Conservation (phyloP, 2,329 filamentous ascomycete species). For the Pseudogymnoascus sp. region DNA sequence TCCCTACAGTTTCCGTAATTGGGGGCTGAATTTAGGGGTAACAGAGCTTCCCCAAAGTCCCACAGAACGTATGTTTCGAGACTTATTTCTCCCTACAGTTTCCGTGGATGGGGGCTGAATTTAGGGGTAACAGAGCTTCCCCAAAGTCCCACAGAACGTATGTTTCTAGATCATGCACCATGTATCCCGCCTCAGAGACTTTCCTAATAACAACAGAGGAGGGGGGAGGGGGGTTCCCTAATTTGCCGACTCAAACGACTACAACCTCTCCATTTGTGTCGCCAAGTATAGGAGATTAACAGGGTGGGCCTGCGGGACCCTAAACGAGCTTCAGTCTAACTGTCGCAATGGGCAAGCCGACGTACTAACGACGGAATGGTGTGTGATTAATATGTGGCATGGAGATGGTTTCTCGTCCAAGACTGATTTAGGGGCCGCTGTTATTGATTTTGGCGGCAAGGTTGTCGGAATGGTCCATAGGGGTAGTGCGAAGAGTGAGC, state of each 20-base stretch:
- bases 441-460: neutral
- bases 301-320: neutral
- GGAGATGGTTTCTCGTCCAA: neutral
- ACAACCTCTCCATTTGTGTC: neutral
- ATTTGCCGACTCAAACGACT: neutral
- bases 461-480: conserved; percentile 7
- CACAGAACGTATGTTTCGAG: neutral
- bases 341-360: neutral
- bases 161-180: neutral
- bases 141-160: neutral
- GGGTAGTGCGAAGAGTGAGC: neutral
- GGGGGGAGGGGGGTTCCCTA: neutral
- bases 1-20: neutral
- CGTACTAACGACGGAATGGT: neutral
- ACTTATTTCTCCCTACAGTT: neutral
- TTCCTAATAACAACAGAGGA: neutral
- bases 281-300: neutral
- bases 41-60: neutral
- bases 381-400: neutral
- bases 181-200: neutral
- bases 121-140: neutral
- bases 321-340: conserved; percentile 1
- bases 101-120: neutral
- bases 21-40: neutral
- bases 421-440: neutral